Base-by-base conservation (phyloP, 106 monocot genomes). In the Dioscorea alata region DNA sequence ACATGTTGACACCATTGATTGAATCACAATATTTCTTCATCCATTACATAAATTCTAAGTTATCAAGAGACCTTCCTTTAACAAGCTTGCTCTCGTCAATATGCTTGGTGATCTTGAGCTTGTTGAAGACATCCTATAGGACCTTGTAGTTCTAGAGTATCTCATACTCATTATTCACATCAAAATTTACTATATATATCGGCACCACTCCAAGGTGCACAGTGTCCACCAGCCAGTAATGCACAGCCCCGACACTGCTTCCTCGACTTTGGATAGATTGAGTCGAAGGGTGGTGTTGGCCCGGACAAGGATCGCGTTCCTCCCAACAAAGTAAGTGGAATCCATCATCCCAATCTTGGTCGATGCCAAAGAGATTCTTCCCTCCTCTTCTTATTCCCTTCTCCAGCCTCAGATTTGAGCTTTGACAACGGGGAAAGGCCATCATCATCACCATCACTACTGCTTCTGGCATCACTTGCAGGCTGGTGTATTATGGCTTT, bases 131-230 rank as follows among this genome's bases (percentile, higher is more conserved):
- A 35, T 97, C 97, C 85, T 97, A 92, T 12, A 97, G 89, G n/a
- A 97, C 92, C 80, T 97, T 97, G 80, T 97, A 97, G 78, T 97
- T 97, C 81, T 97, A 92, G 57, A 97, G 92, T 92, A 97, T 97
- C 61, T 97, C 97, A 64, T 97, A 97, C 68, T 97, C 97, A 34
- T 56, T 89, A 84, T 97, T 97, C 28, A 92, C 97, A 63, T 97
- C 97, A 65, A 97, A 97, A 69, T 97, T 97, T 6, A 97, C 92
- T 81, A 92, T 97, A 78, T 97, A 92, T 92, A 97, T 97, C 73
- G 97, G 97, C 65, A 97, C 92, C 51, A 87, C 75, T 62, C 97
- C 97, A 0, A 92, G 97, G 59, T 90, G 92, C 70, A 79, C 89
- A 17, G 80, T 77, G 68, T 97, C 97, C 97, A 97, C 87, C 68